Conservation (phyloP, 495 filamentous ascomycete species). For the Baudoinia panamericana region DNA sequence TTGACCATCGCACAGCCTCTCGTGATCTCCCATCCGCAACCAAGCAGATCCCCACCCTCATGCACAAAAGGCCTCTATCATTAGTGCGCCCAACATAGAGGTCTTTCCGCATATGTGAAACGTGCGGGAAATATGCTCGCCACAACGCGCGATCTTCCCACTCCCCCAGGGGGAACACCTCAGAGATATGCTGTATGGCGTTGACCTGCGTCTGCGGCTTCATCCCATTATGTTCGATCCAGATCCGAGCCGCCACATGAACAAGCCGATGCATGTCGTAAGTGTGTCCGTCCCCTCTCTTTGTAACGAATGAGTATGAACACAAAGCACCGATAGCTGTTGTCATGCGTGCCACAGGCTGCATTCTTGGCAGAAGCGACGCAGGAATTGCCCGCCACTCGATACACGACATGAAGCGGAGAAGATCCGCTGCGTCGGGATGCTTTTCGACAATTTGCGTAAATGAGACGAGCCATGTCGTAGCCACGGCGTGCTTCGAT, state of each 20-base stretch:
- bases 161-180: no score
- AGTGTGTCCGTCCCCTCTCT: slow-evolving; percentile 6
- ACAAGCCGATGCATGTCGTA: slow-evolving; percentile 24
- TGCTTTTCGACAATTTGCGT: slow-evolving; percentile 15
- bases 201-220: no score
- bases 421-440: slow-evolving; percentile 19
- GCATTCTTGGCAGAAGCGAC: slow-evolving; percentile 20
- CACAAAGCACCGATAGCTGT: slow-evolving; percentile 21
- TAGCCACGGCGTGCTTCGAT: slow-evolving; percentile 20
- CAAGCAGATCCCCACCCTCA: no score
- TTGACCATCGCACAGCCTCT: no score
- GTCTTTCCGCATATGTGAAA: no score
- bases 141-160: no score
- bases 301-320: slow-evolving; percentile 21
- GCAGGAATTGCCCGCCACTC: slow-evolving; percentile 28
- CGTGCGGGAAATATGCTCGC: no score
- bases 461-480: slow-evolving; percentile 22
- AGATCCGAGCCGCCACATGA: slow-evolving; percentile 28
- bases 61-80: no score
- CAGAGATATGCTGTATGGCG: no score
- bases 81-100: no score
- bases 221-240: slow-evolving; percentile 6
- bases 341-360: slow-evolving; percentile 18
- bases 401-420: slow-evolving; percentile 22
- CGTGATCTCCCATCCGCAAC: no score